Evolutionary conservation across 345 rosid species (phyloP).

Genomic region (Citrus glauca): DNA sequence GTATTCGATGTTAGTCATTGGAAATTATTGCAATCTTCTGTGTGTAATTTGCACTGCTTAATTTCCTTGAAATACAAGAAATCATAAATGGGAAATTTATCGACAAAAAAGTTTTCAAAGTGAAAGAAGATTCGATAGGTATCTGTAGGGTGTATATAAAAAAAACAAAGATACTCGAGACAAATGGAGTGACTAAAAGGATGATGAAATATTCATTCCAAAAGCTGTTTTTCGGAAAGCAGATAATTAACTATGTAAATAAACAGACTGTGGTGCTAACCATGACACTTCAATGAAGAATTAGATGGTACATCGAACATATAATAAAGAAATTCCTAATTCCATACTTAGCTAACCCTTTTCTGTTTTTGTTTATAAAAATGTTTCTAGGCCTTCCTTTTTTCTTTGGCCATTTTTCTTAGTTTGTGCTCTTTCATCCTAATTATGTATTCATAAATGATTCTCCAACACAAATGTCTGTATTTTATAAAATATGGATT

Average conservation of each 20-base stretch:
- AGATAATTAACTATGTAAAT: neutral
- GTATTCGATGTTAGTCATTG: too few relatives aligned
- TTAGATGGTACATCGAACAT: neutral
- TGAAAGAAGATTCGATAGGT: neutral
- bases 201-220: slow-evolving; percentile 12
- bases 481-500: too few relatives aligned
- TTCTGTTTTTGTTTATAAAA: neutral
- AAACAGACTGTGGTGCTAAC: neutral
- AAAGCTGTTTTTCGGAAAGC: neutral
- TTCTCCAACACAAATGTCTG: neutral
- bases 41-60: neutral
- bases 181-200: slow-evolving; percentile 11
- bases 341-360: neutral
- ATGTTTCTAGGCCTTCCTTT: neutral
- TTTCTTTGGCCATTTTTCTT: neutral
- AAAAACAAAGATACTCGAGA: slow-evolving; percentile 8
- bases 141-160: neutral
- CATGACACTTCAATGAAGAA: slow-evolving; percentile 9
- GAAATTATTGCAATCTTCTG: too few relatives aligned
- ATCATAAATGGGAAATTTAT: neutral
- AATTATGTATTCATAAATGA: neutral
- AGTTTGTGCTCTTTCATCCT: neutral
- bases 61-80: neutral
- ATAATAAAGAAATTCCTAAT: neutral
- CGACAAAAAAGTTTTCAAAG: neutral